These are phyloP conservation scores for Vitellaria paradoxa DNA, from an alignment of 179 eudicot species.

Conservation along the genomic window DNA sequence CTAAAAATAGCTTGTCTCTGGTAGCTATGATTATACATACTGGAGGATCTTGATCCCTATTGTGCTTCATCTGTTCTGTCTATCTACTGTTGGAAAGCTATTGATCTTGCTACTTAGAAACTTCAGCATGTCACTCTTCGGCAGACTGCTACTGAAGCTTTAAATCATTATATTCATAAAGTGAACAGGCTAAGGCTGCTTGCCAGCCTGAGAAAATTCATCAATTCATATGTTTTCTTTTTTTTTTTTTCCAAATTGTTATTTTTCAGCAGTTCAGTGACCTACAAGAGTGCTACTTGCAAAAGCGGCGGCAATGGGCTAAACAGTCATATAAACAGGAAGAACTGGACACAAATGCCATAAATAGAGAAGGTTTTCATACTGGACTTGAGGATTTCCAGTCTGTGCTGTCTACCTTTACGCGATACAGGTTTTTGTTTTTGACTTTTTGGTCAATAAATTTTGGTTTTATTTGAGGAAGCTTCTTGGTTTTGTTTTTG, in stretches of 20 bases:
- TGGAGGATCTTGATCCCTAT: background rate
- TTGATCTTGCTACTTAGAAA: background rate
- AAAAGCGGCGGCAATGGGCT: constrained; percentile 62
- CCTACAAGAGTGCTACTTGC: constrained; percentile 85
- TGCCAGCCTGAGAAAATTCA: background rate
- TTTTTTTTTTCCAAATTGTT: background rate
- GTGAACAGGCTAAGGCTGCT: background rate
- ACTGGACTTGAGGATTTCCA: constrained; percentile 76
- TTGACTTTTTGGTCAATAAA: background rate
- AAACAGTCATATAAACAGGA: constrained; percentile 31
- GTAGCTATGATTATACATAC: too few relatives aligned
- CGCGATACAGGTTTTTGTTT: constrained; percentile 64
- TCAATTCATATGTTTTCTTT: background rate
- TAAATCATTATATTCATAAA: background rate
- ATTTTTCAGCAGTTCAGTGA: constrained; percentile 58
- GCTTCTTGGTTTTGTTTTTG: background rate
- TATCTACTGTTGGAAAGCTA: background rate
- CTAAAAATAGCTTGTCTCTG: background rate
- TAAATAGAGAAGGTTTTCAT: constrained; percentile 51
- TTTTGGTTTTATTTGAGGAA: background rate
- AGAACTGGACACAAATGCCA: constrained; percentile 31
- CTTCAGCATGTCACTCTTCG: background rate
- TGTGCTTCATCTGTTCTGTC: constrained; percentile 3
- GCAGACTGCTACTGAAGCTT: background rate
- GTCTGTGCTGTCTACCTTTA: constrained; percentile 68